Conservation (phyloP, 1,139 yeast genomes). For the Debaryomyces singareniensis region DNA sequence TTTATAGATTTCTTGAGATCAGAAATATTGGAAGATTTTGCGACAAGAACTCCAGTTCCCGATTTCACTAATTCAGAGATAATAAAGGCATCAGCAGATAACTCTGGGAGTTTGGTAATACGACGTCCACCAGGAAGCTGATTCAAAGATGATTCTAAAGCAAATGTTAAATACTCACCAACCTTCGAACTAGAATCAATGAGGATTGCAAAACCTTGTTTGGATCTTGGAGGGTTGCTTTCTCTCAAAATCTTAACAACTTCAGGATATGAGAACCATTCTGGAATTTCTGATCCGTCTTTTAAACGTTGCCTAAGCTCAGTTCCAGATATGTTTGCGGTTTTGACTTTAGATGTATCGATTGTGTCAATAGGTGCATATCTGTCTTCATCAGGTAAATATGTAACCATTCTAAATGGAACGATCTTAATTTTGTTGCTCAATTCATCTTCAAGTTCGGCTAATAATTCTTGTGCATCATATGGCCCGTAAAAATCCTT, state of each 20-base stretch:
- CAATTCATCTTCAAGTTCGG: constrained; percentile 66
- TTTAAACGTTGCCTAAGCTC: constrained; percentile 84
- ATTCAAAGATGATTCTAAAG: constrained; percentile 84
- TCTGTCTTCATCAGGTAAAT: constrained; percentile 90
- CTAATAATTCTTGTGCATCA: constrained; percentile 90
- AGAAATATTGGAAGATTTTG: constrained; percentile 23
- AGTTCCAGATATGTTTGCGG: constrained; percentile 92
- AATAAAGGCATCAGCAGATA: constrained; percentile 50
- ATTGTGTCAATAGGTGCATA: constrained; percentile 94
- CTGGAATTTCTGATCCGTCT: constrained; percentile 86
- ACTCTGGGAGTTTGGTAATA: constrained; percentile 59
- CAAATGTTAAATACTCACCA: constrained; percentile 57
- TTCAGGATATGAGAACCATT: constrained; percentile 96
- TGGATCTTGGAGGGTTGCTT: constrained; percentile 85
- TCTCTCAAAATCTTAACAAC: constrained; percentile 88
- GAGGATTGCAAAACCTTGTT: constrained; percentile 79
- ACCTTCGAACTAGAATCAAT: constrained; percentile 50
- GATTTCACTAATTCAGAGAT: constrained; percentile 81
- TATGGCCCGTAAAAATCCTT: constrained; percentile 95
- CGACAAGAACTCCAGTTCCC: constrained; percentile 84
- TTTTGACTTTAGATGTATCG: constrained; percentile 62
- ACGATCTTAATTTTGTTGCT: constrained; percentile 70
- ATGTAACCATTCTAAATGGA: constrained; percentile 96
- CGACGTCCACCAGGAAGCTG: constrained; percentile 86
- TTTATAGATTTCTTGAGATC: constrained; percentile 44